Percentiles rank a stretch among this genome's conserved stretches.
Conservation (phyloP, 495 filamentous ascomycete genomes). For the Aspergillus heteromorphus region DNA sequence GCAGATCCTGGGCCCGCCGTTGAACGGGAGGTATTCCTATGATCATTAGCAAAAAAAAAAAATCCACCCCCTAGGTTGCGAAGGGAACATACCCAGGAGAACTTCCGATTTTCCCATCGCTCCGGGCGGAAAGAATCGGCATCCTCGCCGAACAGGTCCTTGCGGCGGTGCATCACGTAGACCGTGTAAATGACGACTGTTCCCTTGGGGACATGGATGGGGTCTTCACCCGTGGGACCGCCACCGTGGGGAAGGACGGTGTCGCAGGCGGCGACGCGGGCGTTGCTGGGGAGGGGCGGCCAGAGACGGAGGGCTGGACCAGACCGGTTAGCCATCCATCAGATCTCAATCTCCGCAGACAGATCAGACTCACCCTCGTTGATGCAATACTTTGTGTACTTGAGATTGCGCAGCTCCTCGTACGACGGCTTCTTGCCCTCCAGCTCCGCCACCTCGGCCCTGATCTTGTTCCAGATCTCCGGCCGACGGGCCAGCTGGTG, state of each 20-base stretch:
- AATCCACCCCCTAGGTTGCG: too few relatives aligned
- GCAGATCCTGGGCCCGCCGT: slow-evolving; percentile 80
- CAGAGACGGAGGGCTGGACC: slow-evolving; percentile 66
- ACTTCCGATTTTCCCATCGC: too few relatives aligned
- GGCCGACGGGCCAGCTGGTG: slow-evolving; percentile 53
- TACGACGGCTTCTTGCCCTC: slow-evolving; percentile 25
- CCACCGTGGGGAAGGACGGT: slow-evolving; percentile 78
- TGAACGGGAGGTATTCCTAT: slow-evolving; percentile 82
- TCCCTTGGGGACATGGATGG: slow-evolving; percentile 63
- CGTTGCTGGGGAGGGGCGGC: slow-evolving; percentile 75
- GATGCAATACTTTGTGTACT: slow-evolving; percentile 67
- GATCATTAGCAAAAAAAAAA: too few relatives aligned
- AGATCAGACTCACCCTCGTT: slow-evolving; percentile 47
- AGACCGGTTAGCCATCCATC: too few relatives aligned
- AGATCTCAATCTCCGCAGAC: too few relatives aligned
- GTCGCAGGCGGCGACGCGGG: slow-evolving; percentile 65
- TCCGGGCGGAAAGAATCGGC: slow-evolving; percentile 63
- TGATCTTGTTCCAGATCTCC: slow-evolving; percentile 40
- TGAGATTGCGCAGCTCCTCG: slow-evolving; percentile 66
- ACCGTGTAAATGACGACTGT: slow-evolving; percentile 49
- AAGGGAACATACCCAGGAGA: too few relatives aligned
- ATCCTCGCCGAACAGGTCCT: slow-evolving; percentile 42
- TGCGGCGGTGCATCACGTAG: slow-evolving; percentile 76
- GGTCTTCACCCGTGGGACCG: slow-evolving; percentile 61
- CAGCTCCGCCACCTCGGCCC: slow-evolving; percentile 43